Evolutionary conservation across 2,329 filamentous ascomycete genomes (phyloP), one percentile per base, ranked within the genome.

Genomic region (Paecilomyces variotii): DNA sequence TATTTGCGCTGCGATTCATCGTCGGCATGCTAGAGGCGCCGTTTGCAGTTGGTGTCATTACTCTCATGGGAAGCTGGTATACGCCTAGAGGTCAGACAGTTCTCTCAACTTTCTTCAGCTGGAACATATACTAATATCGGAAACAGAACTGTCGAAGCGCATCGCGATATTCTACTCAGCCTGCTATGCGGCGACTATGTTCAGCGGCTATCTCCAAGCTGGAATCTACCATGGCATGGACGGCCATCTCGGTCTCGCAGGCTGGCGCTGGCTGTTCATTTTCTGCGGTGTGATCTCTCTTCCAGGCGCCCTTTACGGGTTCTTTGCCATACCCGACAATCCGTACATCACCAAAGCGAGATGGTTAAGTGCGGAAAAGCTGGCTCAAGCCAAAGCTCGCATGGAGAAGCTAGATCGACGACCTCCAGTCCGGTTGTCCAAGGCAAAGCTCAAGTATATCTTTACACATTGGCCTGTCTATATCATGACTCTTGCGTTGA

Each of bases 261-360:
- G 69, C 7, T 72, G 70, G 70, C 62, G 61, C 11, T 66, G 64
- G 64, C 59, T 66, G 11, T 70, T 71, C 58, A 66, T 72, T 19
- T 66, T 72, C 58, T 70, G 70, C 54, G 65, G 65, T 4, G 64
- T 72, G 34, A 68, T 68, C 55, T 66, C 66, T 1, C 61, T 71
- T 1, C 60, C 68, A 1, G 70, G 68, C 60, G 69, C 67, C 32
- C 32, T 60, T 4, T 62, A 60, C 24, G 69, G 68, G 4, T 67
- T 68, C 45, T 61, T 67, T 56, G 68, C 70, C 64, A 59, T 72
- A 11, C 70, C 70, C 1, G 70, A 73, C 51, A 68, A 70, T 27
- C 70, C 70, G 62, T 76, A 67, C 56, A 67, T 76, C 49, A 58
- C 58, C 27, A 58, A 56, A 51, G 60, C 58, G 25, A 54, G 58